Percentiles rank a stretch among this genome's conserved stretches.
These are phyloP conservation scores for Raffaelea ambrosiae DNA, from an alignment of 2,329 filamentous ascomycete genomes.

Conservation along the genomic window DNA sequence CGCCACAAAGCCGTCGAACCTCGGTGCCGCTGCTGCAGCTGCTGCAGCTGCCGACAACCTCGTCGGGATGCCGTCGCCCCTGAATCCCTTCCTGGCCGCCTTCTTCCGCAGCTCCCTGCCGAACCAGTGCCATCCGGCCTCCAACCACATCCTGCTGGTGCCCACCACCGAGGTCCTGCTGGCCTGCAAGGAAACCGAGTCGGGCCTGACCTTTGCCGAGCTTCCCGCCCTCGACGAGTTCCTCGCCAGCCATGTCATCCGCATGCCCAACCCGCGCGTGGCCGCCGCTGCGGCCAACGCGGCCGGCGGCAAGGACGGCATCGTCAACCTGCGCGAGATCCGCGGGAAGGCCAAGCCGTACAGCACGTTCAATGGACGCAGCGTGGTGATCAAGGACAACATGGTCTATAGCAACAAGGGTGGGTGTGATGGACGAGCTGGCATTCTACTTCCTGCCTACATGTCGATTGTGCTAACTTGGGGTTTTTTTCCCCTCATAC, in stretches of 20 bases:
- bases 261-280: constrained; percentile 50
- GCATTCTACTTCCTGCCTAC: not conserved
- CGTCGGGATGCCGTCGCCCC: constrained; percentile 37
- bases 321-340: constrained; percentile 68
- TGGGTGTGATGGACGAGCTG: too few relatives aligned
- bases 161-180: constrained; percentile 88
- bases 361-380: constrained; percentile 84
- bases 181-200: constrained; percentile 79
- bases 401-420: constrained; percentile 96
- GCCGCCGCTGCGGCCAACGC: constrained; percentile 37
- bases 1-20: not conserved
- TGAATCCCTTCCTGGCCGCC: constrained; percentile 97
- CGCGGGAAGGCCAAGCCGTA: constrained; percentile 92
- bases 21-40: not conserved
- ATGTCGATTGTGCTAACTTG: not conserved
- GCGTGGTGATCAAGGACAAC: constrained; percentile 87
- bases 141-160: constrained; percentile 89
- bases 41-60: not conserved
- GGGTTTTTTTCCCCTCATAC: constrained; percentile 4
- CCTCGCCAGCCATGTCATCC: constrained; percentile 90
- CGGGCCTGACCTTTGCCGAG: constrained; percentile 63
- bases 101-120: constrained; percentile 96
- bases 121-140: constrained; percentile 81
- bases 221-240: constrained; percentile 88
- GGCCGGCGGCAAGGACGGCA: constrained; percentile 46